Evolutionary conservation across 257 asterid species (phyloP), one percentile per base, ranked within the genome.

Genomic region (Solanum pennellii): DNA sequence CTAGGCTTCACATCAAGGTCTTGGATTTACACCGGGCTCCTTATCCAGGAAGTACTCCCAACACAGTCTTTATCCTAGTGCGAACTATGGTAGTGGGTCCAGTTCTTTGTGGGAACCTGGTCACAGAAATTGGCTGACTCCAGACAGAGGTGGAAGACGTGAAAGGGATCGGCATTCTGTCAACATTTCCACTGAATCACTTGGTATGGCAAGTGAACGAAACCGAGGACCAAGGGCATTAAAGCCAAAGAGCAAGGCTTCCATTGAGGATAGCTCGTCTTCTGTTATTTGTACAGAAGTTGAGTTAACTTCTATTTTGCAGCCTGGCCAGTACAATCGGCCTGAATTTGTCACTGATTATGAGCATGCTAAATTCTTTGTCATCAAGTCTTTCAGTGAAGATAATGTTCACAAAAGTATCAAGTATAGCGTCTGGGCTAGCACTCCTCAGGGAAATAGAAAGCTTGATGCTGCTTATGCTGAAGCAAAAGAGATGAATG

Each of bases 181-280:
- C 83, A 90, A 80, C 90, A 88, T 91, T 83, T 88, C 98, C 68
- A 74, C 90, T 27, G 98, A 96, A 88, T 88, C 94, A 79, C 90
- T 92, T 83, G 97, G 96, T 87, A 82, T 90, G 74, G 86, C 96
- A 72, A 93, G 91, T 89, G 99, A 96, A 85, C 95, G 98, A 77
- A 96, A 96, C 90, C 90, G 98, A 87, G 99, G 99, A 68, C 99
- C 99, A n/a, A 95, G 99, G 92, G 95, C 98, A 89, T 92, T 92
- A 84, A 97, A 94, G 91, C 96, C 95, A 52, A 95, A 91, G 89
- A 89, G 85, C 92, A 95, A 92, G 91, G 93, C 66, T 88, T 86
- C 90, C 52, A 80, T 93, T 41, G 99, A 95, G 85, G 99, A 95
- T 45, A 94, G 90, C 82, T 89, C 96, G n/a, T 89, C 95, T 18